Base-by-base conservation (phyloP, 306 rosid genomes). In the Lupinus albus region DNA sequence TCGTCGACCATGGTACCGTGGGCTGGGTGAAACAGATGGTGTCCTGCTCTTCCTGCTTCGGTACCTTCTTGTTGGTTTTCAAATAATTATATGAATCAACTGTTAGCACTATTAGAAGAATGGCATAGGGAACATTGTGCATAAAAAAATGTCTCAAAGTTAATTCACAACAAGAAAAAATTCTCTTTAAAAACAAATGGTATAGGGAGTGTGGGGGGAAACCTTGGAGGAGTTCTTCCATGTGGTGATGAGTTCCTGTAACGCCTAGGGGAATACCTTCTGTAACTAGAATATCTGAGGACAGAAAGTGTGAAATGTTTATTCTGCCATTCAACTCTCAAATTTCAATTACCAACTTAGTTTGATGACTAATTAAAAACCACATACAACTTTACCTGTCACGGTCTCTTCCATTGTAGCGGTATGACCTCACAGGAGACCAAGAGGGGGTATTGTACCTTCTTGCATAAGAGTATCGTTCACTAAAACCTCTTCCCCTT, bases 401-500 rank as follows among this genome's bases (percentile, higher is more conserved):
- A 32, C 92, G 85, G 36, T 88, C 95, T 82, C 98, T 85, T 75
- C 99, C 94, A 79, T 88, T 73, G 59, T 84, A 93, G 51, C 97
- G 96, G 74, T 93, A 87, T 42, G 96, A 70, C 73, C 99, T 84
- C 74, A 84, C 86, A 64, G 99, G 97, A 77, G 99, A 93, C 16
- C 75, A 57, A 17, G 99, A 93, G 18, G 97, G 97, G 51, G 97
- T 93, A 69, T 94, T 84, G 47, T 93, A 93, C 78, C 96, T 82
- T 57, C 99, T 87, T 33, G 99, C 96, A 78, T 83, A 93, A 57
- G 99, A 93, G 80, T 89, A 93, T 7, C 91, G 86, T 78, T 93
- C 90, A 61, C 99, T 93, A 61, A 93, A 90, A 71, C 99, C 99
- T 55, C 97, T 88, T 44, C 99, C 99, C 82, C 99, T 88, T 74